A percentile compares a stretch with the other conserved stretches of the same genome.
Conservation (phyloP, 805 yeast genomes). For the Wickerhamiella nectarea region DNA sequence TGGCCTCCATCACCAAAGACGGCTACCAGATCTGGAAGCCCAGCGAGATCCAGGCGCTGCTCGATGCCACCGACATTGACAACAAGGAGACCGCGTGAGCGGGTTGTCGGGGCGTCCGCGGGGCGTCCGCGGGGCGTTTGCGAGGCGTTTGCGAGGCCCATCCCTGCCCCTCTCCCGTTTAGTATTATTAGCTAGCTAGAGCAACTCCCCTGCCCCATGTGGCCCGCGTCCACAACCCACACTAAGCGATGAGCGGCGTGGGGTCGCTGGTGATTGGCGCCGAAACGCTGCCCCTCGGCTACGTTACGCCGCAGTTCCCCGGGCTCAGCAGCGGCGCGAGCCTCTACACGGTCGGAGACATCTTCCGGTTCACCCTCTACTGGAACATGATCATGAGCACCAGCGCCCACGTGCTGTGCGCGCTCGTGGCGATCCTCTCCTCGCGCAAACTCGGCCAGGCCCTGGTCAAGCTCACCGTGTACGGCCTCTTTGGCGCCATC, state of each 20-base stretch:
- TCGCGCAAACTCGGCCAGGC: constrained; percentile 26
- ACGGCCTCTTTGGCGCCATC: constrained; percentile 29
- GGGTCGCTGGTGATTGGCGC: constrained; percentile 16
- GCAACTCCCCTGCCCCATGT: too few relatives aligned
- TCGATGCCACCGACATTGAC: constrained; percentile 59
- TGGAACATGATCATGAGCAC: constrained; percentile 68
- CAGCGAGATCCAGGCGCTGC: constrained; percentile 55
- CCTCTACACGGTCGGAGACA: constrained; percentile 55
- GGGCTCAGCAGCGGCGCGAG: constrained; percentile 35
- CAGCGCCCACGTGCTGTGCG: constrained; percentile 51
- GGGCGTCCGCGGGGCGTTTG: not conserved
- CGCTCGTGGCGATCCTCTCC: constrained; percentile 42
- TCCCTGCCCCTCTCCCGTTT: too few relatives aligned
- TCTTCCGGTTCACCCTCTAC: constrained; percentile 68
- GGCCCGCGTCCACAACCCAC: not conserved
- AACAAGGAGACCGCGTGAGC: constrained; percentile 26
- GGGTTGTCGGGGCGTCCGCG: constrained; percentile 14
- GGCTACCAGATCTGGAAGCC: constrained; percentile 69
- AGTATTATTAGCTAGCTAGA: too few relatives aligned
- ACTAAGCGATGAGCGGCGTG: constrained; percentile 4
- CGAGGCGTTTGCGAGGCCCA: too few relatives aligned
- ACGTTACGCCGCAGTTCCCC: constrained; percentile 67
- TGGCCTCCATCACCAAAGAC: constrained; percentile 63
- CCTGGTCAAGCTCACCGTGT: constrained; percentile 18
- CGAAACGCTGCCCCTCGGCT: constrained; percentile 57